These are phyloP conservation scores for Saturnispora serradocipensis DNA, from an alignment of 805 yeast genomes.

Conservation along the genomic window DNA sequence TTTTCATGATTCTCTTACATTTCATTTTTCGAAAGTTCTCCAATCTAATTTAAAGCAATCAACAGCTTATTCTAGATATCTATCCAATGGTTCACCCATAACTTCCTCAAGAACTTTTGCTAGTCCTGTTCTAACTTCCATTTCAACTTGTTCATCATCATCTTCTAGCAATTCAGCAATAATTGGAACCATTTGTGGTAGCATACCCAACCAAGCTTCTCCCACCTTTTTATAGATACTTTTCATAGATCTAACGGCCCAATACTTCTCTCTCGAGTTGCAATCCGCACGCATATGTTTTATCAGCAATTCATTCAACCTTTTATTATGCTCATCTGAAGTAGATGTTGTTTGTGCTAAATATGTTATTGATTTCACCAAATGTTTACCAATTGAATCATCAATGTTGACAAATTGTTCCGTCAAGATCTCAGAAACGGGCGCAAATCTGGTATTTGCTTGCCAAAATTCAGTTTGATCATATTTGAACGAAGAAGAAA, in stretches of 20 bases:
- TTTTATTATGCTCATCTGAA: constrained; percentile 62
- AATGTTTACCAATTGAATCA: constrained; percentile 63
- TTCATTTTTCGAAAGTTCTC: background rate
- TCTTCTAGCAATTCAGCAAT: constrained; percentile 94
- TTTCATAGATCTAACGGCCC: constrained; percentile 77
- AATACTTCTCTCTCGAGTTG: constrained; percentile 50
- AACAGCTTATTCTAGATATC: constrained; percentile 41
- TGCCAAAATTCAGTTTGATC: constrained; percentile 97
- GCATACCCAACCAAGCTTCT: constrained; percentile 82
- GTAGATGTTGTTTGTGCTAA: constrained; percentile 59
- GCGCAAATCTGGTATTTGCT: constrained; percentile 72
- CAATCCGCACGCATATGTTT: constrained; percentile 60
- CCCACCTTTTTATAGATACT: constrained; percentile 84
- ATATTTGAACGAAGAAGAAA: constrained; percentile 73
- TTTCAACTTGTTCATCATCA: constrained; percentile 87
- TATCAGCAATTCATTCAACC: constrained; percentile 53
- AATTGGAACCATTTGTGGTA: constrained; percentile 92
- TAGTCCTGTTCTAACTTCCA: constrained; percentile 82
- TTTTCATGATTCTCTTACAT: too few relatives aligned
- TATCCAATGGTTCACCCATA: constrained; percentile 89
- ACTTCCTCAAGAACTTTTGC: constrained; percentile 88
- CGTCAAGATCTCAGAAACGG: constrained; percentile 52
- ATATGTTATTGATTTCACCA: constrained; percentile 72
- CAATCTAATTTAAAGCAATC: background rate
- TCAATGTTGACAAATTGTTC: constrained; percentile 62